These are phyloP conservation scores for Sporothrix inflata DNA, from an alignment of 2,329 filamentous ascomycete genomes.

Conservation along the genomic window DNA sequence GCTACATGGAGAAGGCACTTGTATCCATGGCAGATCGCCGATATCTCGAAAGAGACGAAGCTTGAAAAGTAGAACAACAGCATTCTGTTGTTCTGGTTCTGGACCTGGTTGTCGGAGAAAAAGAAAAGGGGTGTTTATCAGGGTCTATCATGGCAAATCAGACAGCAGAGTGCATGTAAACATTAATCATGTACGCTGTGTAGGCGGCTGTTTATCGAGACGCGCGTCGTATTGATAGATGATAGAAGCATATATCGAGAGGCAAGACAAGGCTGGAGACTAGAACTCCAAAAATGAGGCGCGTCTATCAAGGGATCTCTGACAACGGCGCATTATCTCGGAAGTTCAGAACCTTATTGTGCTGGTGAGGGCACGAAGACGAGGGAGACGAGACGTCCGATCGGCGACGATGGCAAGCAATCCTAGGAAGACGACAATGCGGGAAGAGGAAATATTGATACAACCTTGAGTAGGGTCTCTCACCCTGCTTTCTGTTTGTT, in stretches of 20 bases:
- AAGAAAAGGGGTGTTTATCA: not conserved
- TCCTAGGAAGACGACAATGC: not conserved
- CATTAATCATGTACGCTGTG: not conserved
- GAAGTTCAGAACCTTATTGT: constrained; percentile 3
- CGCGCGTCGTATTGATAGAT: not conserved
- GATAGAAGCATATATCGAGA: not conserved
- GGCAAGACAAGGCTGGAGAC: not conserved
- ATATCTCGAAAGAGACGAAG: not conserved
- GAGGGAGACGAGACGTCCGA: constrained; percentile 7
- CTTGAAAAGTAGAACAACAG: not conserved
- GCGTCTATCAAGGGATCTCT: not conserved
- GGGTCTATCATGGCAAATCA: constrained; percentile 11
- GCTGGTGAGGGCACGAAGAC: not conserved
- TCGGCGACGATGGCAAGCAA: not conserved
- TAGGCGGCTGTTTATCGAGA: not conserved
- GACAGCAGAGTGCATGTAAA: not conserved
- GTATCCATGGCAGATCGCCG: not conserved
- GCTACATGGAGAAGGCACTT: too few relatives aligned
- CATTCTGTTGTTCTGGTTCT: not conserved
- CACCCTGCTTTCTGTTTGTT: not conserved
- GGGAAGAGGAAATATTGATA: not conserved
- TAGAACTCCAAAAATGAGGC: not conserved
- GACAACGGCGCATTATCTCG: constrained; percentile 12
- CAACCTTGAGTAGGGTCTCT: not conserved
- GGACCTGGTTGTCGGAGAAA: not conserved